phyloP scores from a whole-genome alignment of 768 basidiomycete species.

The Lactarius sanguifluus region DNA sequence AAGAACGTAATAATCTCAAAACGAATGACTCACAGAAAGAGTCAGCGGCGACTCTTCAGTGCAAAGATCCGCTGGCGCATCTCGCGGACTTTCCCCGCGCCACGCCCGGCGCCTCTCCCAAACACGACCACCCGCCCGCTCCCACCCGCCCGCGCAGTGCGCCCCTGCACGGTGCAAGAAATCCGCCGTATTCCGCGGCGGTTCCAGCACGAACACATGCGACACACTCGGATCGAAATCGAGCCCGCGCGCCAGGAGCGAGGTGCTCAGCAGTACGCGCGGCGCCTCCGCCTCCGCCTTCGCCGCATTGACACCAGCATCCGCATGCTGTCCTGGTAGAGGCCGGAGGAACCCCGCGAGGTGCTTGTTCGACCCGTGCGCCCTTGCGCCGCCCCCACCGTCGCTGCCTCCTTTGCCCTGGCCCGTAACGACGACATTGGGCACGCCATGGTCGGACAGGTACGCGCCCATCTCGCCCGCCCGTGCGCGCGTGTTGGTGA shows the following conservation, averaged over 20 bases:
- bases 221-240: constrained; percentile 81
- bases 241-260: constrained; percentile 84
- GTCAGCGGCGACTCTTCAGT: constrained; percentile 5
- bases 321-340: constrained; percentile 34
- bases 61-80: constrained; percentile 17
- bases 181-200: constrained; percentile 87
- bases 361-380: constrained; percentile 26
- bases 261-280: constrained; percentile 84
- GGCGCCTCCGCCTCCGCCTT: constrained; percentile 36
- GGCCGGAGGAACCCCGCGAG: constrained; percentile 28
- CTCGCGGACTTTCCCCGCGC: constrained; percentile 41
- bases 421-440: constrained; percentile 24
- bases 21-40: neutral
- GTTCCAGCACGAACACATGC: constrained; percentile 85
- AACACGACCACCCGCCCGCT: constrained; percentile 74
- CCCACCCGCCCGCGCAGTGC: constrained; percentile 74
- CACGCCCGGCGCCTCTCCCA: constrained; percentile 66
- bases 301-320: constrained; percentile 11
- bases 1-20: neutral
- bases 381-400: neutral
- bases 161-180: constrained; percentile 90
- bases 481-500: constrained; percentile 59
- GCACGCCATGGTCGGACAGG: constrained; percentile 18
- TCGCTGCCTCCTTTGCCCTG: neutral
- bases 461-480: constrained; percentile 27